These are phyloP conservation scores for Teunomyces tritomae DNA, from an alignment of 805 yeast genomes.

Conservation along the genomic window DNA sequence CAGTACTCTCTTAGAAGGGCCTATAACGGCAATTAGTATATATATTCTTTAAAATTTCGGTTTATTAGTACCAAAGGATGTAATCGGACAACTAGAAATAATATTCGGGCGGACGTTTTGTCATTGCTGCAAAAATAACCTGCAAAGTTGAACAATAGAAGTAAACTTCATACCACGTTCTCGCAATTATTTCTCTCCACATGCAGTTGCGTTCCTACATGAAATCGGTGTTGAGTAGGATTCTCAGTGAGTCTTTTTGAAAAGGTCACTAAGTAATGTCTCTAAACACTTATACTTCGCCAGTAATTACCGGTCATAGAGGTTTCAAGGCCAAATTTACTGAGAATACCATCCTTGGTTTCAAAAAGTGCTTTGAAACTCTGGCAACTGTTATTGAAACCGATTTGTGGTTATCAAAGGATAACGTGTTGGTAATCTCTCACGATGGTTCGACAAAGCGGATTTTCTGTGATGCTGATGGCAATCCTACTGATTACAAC, in stretches of 20 bases:
- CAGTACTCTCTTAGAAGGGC: too few species aligned
- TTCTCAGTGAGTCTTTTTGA: neutral
- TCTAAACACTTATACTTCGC: conserved; percentile 9
- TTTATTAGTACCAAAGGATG: too few species aligned
- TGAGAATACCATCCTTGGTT: conserved; percentile 40
- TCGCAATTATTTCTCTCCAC: neutral
- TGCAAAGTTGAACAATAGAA: neutral
- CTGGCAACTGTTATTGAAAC: conserved; percentile 43
- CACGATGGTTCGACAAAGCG: conserved; percentile 41
- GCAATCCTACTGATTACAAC: conserved; percentile 32
- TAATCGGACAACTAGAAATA: too few species aligned
- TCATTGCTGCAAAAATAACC: neutral
- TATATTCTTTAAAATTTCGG: too few species aligned
- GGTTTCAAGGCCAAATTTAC: conserved; percentile 41
- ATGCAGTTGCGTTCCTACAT: neutral
- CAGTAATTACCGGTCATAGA: conserved; percentile 40
- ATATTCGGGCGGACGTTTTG: too few species aligned
- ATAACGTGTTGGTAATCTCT: conserved; percentile 36
- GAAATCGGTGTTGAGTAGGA: neutral
- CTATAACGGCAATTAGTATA: too few species aligned
- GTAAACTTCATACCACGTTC: neutral
- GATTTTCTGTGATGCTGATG: conserved; percentile 32
- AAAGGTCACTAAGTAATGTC: neutral
- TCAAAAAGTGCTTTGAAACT: conserved; percentile 31
- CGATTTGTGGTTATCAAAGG: conserved; percentile 40